These are phyloP conservation scores for Ascocoryne sarcoides DNA, from an alignment of 2,329 filamentous ascomycete species.

Conservation along the genomic window DNA sequence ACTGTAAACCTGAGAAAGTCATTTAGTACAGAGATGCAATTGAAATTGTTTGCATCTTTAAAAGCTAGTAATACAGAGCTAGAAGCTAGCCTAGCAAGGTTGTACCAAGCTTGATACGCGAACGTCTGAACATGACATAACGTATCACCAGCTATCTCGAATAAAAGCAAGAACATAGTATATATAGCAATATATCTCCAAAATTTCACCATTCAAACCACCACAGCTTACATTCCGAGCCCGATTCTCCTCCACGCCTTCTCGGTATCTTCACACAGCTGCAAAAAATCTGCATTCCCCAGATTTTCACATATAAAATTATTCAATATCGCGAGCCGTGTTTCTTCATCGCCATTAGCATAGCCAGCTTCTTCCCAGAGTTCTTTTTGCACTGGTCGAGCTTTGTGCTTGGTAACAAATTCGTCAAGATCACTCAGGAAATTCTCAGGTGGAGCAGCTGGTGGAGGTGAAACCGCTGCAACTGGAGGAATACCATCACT, in stretches of 20 bases:
- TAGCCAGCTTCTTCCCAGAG: conserved; percentile 23
- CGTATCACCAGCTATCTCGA: too few relatives aligned
- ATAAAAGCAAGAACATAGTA: too few relatives aligned
- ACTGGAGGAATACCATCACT: not conserved
- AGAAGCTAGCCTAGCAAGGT: too few relatives aligned
- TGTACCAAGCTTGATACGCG: too few relatives aligned
- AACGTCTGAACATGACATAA: too few relatives aligned
- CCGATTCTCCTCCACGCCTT: conserved; percentile 39
- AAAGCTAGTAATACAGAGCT: too few relatives aligned
- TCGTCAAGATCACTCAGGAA: conserved; percentile 17
- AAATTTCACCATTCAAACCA: not conserved
- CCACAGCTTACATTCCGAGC: conserved; percentile 30
- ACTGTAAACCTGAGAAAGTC: too few relatives aligned
- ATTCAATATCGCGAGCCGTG: conserved; percentile 35
- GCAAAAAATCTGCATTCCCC: conserved; percentile 39
- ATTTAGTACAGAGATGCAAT: too few relatives aligned
- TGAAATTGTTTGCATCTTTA: too few relatives aligned
- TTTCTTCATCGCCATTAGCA: conserved; percentile 27
- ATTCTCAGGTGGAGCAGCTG: conserved; percentile 12
- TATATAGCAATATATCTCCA: not conserved
- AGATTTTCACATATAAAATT: conserved; percentile 42
- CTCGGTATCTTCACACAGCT: conserved; percentile 41
- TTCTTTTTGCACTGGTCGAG: conserved; percentile 17
- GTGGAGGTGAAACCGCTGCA: not conserved
- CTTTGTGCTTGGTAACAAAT: conserved; percentile 18